These are phyloP conservation scores for Backusella tuberculispora DNA, from an alignment of 192 early-diverging fungal genomes.

Conservation along the genomic window DNA sequence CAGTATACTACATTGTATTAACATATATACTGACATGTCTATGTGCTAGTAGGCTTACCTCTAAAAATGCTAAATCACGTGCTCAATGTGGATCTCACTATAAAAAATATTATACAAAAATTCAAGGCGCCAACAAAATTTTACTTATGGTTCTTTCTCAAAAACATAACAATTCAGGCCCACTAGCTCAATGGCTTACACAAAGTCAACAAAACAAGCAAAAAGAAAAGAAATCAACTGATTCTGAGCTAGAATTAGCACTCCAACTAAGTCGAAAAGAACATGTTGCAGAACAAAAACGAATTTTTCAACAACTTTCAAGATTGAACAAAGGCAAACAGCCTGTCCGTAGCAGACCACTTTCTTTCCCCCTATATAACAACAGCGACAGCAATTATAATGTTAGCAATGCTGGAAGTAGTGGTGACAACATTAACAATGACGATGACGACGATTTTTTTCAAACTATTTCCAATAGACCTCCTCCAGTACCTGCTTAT, in stretches of 20 bases:
- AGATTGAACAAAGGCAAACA: not conserved
- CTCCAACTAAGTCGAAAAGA: not conserved
- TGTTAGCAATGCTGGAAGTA: no score
- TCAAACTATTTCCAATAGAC: not conserved
- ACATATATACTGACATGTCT: no score
- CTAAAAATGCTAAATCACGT: no score
- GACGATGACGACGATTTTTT: not conserved
- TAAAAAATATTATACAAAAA: no score
- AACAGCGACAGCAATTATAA: no score
- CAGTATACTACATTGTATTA: no score
- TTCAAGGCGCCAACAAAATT: no score
- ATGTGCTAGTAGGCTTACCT: no score
- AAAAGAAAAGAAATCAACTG: not conserved
- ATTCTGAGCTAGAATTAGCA: not conserved
- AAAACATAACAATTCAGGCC: not conserved
- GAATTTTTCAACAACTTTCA: not conserved
- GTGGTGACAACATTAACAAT: not conserved
- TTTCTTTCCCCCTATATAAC: not conserved
- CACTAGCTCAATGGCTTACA: not conserved
- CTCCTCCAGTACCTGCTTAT: not conserved
- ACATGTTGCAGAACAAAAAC: not conserved
- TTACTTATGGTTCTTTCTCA: not conserved
- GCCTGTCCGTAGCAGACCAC: not conserved
- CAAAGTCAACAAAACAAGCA: not conserved
- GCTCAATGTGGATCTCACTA: no score